Conservation (phyloP, 257 asterid genomes). For the Fraxinus excelsior region DNA sequence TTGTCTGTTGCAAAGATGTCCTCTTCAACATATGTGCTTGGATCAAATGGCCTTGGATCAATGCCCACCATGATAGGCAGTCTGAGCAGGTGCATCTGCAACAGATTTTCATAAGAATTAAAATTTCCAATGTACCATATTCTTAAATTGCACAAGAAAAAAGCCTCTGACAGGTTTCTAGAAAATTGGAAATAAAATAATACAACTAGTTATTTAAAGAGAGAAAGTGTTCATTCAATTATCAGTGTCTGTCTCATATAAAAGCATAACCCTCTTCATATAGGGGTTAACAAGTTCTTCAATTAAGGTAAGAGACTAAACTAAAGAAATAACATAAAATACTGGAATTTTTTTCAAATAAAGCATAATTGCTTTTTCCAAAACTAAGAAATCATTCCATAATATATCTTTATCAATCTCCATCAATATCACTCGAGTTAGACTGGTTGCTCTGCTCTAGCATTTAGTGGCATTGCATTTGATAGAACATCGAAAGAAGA, state of each 20-base stretch:
- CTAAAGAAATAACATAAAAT: no score
- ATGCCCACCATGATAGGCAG: slow-evolving; percentile 59
- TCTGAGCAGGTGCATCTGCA: slow-evolving; percentile 57
- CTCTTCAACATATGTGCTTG: slow-evolving; percentile 56
- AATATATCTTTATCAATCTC: no score
- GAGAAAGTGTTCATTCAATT: no score
- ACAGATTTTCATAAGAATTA: neutral
- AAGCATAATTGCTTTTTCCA: no score
- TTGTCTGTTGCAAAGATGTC: slow-evolving; percentile 51
- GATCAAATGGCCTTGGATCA: slow-evolving; percentile 55
- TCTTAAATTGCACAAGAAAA: neutral
- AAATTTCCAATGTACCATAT: neutral
- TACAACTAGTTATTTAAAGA: no score
- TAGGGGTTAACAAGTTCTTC: no score
- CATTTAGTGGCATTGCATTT: neutral
- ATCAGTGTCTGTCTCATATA: no score
- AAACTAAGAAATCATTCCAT: no score
- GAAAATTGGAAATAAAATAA: no score
- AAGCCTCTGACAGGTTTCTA: neutral
- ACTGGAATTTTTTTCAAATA: no score
- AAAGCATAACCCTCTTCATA: no score
- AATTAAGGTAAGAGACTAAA: no score
- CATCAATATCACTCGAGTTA: neutral
- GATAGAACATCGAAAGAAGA: neutral
- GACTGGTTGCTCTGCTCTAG: neutral